phyloP scores from a whole-genome alignment of 768 basidiomycete genomes.

The Cantharellus anzutake region DNA sequence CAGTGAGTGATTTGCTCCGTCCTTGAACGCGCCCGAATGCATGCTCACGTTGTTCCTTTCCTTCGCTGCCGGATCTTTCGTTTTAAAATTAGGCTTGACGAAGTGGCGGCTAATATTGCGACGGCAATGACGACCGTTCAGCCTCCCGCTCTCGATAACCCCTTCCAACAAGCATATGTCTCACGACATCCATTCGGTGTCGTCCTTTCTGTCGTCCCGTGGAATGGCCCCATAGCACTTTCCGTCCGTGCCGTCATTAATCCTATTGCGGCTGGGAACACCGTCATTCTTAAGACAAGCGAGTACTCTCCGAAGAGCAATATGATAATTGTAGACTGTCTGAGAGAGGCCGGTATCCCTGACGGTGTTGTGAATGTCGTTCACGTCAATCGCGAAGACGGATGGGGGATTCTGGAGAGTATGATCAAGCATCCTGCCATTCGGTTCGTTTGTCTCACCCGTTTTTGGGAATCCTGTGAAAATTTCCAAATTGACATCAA shows the following conservation, averaged over 20 bases:
- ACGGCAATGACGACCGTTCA: conserved; percentile 8
- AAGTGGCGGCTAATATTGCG: conserved; percentile 7
- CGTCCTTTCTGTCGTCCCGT: conserved; percentile 7
- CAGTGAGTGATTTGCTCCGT: not conserved
- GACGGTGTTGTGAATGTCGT: conserved; percentile 19
- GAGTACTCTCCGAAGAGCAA: conserved; percentile 18
- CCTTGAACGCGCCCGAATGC: not conserved
- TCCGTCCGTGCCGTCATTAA: conserved; percentile 15
- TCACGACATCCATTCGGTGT: conserved; percentile 10
- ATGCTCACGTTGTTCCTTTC: not conserved
- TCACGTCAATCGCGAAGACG: conserved; percentile 13
- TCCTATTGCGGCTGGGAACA: conserved; percentile 22
- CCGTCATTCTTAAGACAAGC: conserved; percentile 19
- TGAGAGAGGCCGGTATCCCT: conserved; percentile 22
- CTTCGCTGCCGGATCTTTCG: not conserved
- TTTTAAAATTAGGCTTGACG: conserved; percentile 6
- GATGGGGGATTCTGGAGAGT: conserved; percentile 9
- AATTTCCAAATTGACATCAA: conserved; percentile 6
- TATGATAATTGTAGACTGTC: conserved; percentile 16
- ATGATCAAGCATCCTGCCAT: conserved; percentile 13
- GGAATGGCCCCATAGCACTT: conserved; percentile 12
- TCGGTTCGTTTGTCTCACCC: conserved; percentile 7
- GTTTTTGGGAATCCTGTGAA: not conserved
- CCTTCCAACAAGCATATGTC: conserved; percentile 5
- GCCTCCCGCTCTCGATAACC: not conserved